Percentiles rank a stretch among this genome's conserved stretches.
Conservation (phyloP, 371 early-diverging fungal species). For the Rhizomucor pusillus region DNA sequence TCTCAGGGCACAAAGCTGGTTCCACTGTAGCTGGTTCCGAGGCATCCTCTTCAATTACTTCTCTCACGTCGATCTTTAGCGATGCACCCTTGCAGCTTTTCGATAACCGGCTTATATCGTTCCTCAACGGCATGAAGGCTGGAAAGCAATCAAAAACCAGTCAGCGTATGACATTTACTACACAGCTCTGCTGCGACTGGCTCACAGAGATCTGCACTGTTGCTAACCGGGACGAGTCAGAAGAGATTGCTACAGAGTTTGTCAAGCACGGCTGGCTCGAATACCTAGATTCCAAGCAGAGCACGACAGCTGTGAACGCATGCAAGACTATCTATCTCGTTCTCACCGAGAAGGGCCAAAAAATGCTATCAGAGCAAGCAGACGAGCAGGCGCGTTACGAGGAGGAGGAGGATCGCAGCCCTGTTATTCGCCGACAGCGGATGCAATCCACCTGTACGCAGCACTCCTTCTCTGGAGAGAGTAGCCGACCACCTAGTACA, state of each 20-base stretch:
- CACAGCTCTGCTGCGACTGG: constrained; percentile 57
- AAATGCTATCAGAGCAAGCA: neutral
- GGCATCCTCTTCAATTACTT: constrained; percentile 7
- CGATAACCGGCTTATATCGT: constrained; percentile 30
- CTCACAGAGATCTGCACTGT: constrained; percentile 57
- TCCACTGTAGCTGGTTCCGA: constrained; percentile 12
- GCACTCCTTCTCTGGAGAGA: neutral
- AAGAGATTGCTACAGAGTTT: constrained; percentile 51
- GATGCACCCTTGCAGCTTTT: constrained; percentile 30
- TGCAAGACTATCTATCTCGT: constrained; percentile 10
- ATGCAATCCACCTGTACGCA: too few relatives aligned
- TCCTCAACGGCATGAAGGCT: constrained; percentile 18
- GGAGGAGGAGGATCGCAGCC: neutral
- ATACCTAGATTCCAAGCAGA: constrained; percentile 17
- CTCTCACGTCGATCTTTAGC: constrained; percentile 10
- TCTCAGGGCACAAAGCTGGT: constrained; percentile 6
- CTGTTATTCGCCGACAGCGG: neutral
- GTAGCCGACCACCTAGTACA: constrained; percentile 5
- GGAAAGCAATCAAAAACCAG: constrained; percentile 1
- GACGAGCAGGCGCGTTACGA: too few relatives aligned
- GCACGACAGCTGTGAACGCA: constrained; percentile 3
- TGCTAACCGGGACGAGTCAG: constrained; percentile 61
- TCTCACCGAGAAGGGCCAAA: constrained; percentile 16
- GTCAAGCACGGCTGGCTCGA: constrained; percentile 57
- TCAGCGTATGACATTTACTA: constrained; percentile 28